Base-by-base conservation (phyloP, 2,329 filamentous ascomycete genomes). In the Aspergillus proliferans region DNA sequence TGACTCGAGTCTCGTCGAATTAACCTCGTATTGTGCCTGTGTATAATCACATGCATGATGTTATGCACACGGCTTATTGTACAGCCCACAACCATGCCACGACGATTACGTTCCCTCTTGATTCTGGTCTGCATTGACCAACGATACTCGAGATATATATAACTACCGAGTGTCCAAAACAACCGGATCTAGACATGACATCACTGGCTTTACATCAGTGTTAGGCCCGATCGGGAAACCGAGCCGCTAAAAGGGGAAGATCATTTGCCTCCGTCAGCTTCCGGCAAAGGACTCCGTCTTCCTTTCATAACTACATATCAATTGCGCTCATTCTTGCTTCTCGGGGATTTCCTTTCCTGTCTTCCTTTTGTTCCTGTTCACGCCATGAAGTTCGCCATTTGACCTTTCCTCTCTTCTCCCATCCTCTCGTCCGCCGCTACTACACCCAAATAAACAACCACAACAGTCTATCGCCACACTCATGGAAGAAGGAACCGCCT, bases 401-500 rank as follows among this genome's bases (percentile, higher is more conserved):
- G 21, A 41, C 39, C 12, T 24, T 4, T 24, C 42, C 42, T 43
- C 36, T 43, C 21, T 10, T 10, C 44, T 45, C 22, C 47, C 38
- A 12, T 14, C 40, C 15, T n/a, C 21, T 39, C 46, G 43, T 36
- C 14, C 6, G 12, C 21, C 34, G 18, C 50, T 47, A 15, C 38
- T 18, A 33, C 15, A 22, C 40, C 21, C 47, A 12, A 19, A 42
- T 44, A 48, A 50, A 22, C 26, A 26, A 36, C 49, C 12, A 45
- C 46, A 47, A 49, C 52, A 50, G 51, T 53, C 43, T 45, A 54
- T 53, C 47, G 49, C 57, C 56, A 52, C 53, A 44, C 48, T 50
- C 44, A 68, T 70, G 67, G 68, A 71, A 47, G 64, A 66, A 62
- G 61, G 55, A 59, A 57, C 53, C 19, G 46, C 51, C 40, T 47